Evolutionary conservation across 2,329 filamentous ascomycete genomes (phyloP), one percentile per base, ranked within the genome.

Genomic region (Pseudocercospora crystallina): DNA sequence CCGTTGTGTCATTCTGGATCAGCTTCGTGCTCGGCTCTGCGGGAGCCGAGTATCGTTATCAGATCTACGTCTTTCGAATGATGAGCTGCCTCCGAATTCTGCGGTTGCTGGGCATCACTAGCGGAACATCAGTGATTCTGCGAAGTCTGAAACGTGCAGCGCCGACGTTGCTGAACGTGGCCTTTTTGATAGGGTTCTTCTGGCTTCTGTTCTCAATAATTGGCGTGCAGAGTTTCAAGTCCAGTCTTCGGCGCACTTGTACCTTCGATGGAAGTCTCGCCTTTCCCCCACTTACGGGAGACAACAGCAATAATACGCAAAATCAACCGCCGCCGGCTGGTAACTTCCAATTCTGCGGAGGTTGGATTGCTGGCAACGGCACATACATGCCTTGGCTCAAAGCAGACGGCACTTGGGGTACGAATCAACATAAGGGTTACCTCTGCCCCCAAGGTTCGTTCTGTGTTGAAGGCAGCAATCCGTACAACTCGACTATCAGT

Each of bases 191-290:
- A 59, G 82, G 88, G 11, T 99, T 99, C 73, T 99, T 99, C 72
- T 99, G 94, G 94, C 80, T 99, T 36, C 75, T 97, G 9, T 99
- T 99, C 73, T 94, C 90, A 33, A 96, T 99, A 56, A 85, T 99
- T 51, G 95, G 94, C 5, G 87, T 99, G 15, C 95, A 99, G 69
- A 96, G 89, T 71, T 99, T 99, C 70, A 79, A 79, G 53, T 76
- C 76, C 38, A 79, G 76, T 59, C 64, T 78, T 11, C 66, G 74
- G 36, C 70, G 76, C 33, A 73, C 68, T 11, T 79, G 76, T 51
- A 73, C 52, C 17, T 56, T 77, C 10, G 77, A 85, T 77, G 63
- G 64, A 8, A 69, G 81, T 29, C 46, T 47, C 31, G 56, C 53
- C 9, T 43, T 48, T 14, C 58, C 61, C 1, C 38, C 49, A 2